A percentile compares a stretch with the other conserved stretches of the same genome.
Conservation (phyloP, 306 rosid genomes). For the Rosa lucieae region DNA sequence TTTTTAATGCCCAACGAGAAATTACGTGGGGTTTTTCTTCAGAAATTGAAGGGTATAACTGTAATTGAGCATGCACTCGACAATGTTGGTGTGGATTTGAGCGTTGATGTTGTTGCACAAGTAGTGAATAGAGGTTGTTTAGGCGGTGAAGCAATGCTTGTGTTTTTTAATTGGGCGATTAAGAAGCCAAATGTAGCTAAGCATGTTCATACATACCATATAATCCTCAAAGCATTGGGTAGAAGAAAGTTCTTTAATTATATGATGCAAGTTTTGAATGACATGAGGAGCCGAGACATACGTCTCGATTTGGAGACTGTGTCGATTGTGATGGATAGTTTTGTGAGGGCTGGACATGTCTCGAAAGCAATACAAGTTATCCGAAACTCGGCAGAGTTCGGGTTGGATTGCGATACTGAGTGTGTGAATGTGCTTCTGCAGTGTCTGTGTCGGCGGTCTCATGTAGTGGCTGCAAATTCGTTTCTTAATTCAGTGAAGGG, state of each 20-base stretch:
- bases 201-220: constrained; percentile 38
- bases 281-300: constrained; percentile 42
- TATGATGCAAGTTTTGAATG: constrained; percentile 45
- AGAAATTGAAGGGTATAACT: constrained; percentile 61
- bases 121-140: constrained; percentile 65
- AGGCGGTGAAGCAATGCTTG: constrained; percentile 64
- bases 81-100: constrained; percentile 43
- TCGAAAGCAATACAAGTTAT: constrained; percentile 62
- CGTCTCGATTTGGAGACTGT: constrained; percentile 47
- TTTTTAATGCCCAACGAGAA: constrained; percentile 66
- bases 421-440: constrained; percentile 62
- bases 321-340: constrained; percentile 64
- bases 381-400: constrained; percentile 49
- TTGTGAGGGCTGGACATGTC: constrained; percentile 61
- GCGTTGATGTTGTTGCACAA: constrained; percentile 39
- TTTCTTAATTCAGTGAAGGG: constrained; percentile 56
- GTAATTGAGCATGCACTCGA: constrained; percentile 63
- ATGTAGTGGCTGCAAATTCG: constrained; percentile 61
- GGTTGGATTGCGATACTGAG: constrained; percentile 45
- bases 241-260: constrained; percentile 62
- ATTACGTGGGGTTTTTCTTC: constrained; percentile 78
- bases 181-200: constrained; percentile 52
- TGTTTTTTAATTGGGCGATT: constrained; percentile 77
- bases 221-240: constrained; percentile 72
- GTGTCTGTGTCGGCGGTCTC: constrained; percentile 62